Evolutionary conservation across 2,329 filamentous ascomycete genomes (phyloP).

Genomic region (Bipolaris zeicola): DNA sequence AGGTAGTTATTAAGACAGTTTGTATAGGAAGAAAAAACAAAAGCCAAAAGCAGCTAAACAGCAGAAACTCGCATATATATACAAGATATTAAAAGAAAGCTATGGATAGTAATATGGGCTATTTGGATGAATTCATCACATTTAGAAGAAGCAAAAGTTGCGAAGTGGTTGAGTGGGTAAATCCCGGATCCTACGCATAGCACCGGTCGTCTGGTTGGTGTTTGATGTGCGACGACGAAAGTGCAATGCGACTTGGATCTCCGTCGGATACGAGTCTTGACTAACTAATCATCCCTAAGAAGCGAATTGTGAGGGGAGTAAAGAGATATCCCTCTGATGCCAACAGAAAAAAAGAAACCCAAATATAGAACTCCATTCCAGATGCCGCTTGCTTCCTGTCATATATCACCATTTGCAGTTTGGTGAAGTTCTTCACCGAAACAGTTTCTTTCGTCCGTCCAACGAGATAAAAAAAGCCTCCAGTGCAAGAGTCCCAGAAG

Average conservation of each 20-base stretch:
- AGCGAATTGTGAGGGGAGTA: slow-evolving; percentile 25
- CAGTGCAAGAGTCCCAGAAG: slow-evolving; percentile 25
- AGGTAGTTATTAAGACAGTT: not conserved
- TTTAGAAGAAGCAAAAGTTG: slow-evolving; percentile 4
- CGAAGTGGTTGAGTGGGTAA: slow-evolving; percentile 43
- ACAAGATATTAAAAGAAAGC: not conserved
- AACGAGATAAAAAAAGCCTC: not conserved
- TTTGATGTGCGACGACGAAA: not conserved
- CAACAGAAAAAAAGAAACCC: slow-evolving; percentile 21
- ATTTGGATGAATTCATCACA: slow-evolving; percentile 3
- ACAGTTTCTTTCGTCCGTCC: slow-evolving; percentile 32
- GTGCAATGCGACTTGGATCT: slow-evolving; percentile 17
- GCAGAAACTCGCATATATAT: not conserved
- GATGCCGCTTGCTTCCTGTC: slow-evolving; percentile 25
- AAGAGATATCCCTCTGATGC: slow-evolving; percentile 26
- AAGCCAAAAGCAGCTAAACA: not conserved
- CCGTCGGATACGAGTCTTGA: slow-evolving; percentile 51
- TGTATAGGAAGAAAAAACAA: not conserved
- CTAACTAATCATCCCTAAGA: slow-evolving; percentile 48
- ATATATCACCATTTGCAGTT: slow-evolving; percentile 24
- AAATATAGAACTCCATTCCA: slow-evolving; percentile 27
- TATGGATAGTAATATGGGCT: not conserved
- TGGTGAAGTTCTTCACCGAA: slow-evolving; percentile 24
- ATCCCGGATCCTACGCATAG: slow-evolving; percentile 37
- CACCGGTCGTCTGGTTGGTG: slow-evolving; percentile 11